Evolutionary conservation across 495 filamentous ascomycete genomes (phyloP), one percentile per base, ranked within the genome.

Genomic region (Neurospora sp.): DNA sequence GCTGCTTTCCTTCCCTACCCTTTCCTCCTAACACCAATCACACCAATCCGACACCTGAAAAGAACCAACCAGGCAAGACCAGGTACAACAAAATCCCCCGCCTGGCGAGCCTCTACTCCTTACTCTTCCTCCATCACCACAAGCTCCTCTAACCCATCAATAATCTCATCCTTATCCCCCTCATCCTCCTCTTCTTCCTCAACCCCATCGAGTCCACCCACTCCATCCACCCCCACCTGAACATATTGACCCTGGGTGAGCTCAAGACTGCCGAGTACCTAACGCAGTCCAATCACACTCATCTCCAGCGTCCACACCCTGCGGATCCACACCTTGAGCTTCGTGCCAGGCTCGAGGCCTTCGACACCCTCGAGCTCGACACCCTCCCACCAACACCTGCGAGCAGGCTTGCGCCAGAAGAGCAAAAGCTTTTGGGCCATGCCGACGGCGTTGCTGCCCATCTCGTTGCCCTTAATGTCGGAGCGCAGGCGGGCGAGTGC

Each of bases 231-330:
- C 19, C 2, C 2, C 15, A 0, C 28, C 2, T 1, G 28, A 19
- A 1, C 24, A 36, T 66, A 66, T 1, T 19, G 15, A 19, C 28
- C 54, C 28, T 34, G 54, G 3, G 0, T 19, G 31, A 66, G 54
- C 28, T 34, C 28, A 0, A 34, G 28, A 66, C 31, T 19, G 28
- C 54, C 54, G 54, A 36, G 54, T 66, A 34, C 54, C 73, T 74
- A 96, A 84, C 93, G 90, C 75, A 97, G 86, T 69, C 93, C 93
- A 80, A 97, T 97, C 45, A 97, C 93, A 82, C 93, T 96, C 96
- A 99, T 99, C 88, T 99, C 96, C 72, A 99, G 85, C 73, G 96
- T 99, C 96, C 96, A 99, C 73, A 99, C 96, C 77, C 96, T 86
- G 73, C 96, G 87, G 77, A 98, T 97, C 96, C 96, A 99, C 74